A percentile compares a stretch with the other conserved stretches of the same genome.
These are phyloP conservation scores for Mycena rebaudengoi DNA, from an alignment of 768 basidiomycete species.

Conservation along the genomic window DNA sequence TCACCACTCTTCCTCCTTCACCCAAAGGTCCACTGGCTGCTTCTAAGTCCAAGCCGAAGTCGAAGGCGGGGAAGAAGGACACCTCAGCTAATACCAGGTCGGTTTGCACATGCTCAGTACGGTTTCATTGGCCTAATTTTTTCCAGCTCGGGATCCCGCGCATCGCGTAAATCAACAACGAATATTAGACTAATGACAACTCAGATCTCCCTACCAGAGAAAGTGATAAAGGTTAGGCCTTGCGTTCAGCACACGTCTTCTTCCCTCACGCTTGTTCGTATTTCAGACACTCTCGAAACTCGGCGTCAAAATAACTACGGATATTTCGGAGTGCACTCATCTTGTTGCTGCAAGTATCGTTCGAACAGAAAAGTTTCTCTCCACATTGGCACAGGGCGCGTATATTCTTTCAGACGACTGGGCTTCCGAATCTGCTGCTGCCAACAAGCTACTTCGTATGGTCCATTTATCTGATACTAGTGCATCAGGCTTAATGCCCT, in stretches of 20 bases:
- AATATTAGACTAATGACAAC: constrained; percentile 72
- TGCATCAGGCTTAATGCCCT: constrained; percentile 7
- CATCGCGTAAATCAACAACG: constrained; percentile 23
- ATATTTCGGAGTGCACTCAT: constrained; percentile 79
- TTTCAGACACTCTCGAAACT: constrained; percentile 67
- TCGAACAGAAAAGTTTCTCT: constrained; percentile 89
- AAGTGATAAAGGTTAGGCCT: constrained; percentile 63
- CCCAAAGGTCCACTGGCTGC: too few relatives aligned
- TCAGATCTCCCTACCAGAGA: constrained; percentile 63
- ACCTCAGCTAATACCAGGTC: constrained; percentile 5
- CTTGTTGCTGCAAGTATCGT: constrained; percentile 74
- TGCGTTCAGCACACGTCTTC: neutral
- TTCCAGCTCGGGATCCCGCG: neutral
- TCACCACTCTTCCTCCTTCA: too few relatives aligned
- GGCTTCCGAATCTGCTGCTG: constrained; percentile 67
- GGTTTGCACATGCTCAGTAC: neutral
- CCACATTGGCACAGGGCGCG: constrained; percentile 71
- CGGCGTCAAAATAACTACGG: constrained; percentile 70
- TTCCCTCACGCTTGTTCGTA: neutral
- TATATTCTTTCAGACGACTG: constrained; percentile 73
- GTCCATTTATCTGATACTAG: constrained; percentile 20
- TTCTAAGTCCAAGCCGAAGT: constrained; percentile 23
- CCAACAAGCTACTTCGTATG: constrained; percentile 71
- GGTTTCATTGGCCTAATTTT: neutral
- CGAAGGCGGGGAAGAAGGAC: constrained; percentile 7